Evolutionary conservation across 2,329 filamentous ascomycete genomes (phyloP).

Genomic region (Aspergillus piperis): DNA sequence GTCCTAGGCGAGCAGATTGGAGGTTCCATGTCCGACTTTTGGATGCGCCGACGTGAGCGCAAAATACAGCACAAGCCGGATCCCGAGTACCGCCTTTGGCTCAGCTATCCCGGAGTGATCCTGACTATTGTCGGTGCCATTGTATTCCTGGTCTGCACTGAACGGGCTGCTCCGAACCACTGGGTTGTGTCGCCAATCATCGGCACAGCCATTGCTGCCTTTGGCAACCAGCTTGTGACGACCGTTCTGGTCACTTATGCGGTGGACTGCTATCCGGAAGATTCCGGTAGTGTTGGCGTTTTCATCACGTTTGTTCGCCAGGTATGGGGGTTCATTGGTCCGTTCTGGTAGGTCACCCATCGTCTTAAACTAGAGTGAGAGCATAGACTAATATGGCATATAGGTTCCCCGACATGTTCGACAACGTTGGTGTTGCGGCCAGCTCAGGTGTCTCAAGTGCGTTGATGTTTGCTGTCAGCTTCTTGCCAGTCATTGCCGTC

Average conservation of each 20-base stretch:
- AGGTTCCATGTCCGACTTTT: conserved; percentile 56
- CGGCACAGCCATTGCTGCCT: conserved; percentile 55
- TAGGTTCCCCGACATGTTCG: conserved; percentile 40
- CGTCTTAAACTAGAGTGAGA: not conserved
- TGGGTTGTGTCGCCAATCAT: conserved; percentile 63
- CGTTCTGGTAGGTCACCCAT: conserved; percentile 36
- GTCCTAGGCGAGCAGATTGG: conserved; percentile 63
- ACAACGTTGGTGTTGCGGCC: conserved; percentile 36
- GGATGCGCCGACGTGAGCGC: conserved; percentile 50
- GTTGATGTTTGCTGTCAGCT: conserved; percentile 27
- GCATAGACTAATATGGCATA: conserved; percentile 11
- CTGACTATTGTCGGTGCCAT: conserved; percentile 57
- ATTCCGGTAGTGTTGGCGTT: conserved; percentile 59
- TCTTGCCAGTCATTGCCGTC: conserved; percentile 17
- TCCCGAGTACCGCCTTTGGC: conserved; percentile 60
- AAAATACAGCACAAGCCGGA: conserved; percentile 40
- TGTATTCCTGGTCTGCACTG: conserved; percentile 58
- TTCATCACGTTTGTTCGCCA: conserved; percentile 60
- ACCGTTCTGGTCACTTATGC: conserved; percentile 63
- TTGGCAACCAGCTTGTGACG: conserved; percentile 64
- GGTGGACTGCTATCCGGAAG: conserved; percentile 58
- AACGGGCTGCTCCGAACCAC: conserved; percentile 47
- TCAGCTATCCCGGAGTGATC: conserved; percentile 56
- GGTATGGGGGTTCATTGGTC: conserved; percentile 41
- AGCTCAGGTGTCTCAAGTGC: conserved; percentile 32